Evolutionary conservation across 2,329 filamentous ascomycete species (phyloP).

Genomic region (Aureobasidium uvarum): DNA sequence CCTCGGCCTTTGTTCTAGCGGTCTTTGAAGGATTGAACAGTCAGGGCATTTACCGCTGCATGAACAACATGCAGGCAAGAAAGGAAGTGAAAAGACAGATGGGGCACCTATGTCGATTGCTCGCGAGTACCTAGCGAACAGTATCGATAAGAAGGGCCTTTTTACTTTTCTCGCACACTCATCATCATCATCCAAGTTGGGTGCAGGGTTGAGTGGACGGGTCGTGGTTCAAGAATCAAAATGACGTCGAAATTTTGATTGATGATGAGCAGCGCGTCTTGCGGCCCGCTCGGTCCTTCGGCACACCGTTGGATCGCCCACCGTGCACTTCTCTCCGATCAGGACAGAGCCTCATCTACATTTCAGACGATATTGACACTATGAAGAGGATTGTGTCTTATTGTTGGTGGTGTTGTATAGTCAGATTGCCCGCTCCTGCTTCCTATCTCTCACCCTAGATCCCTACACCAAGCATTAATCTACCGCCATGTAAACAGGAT

Average conservation of each 20-base stretch:
- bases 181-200: background rate
- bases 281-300: constrained; percentile 14
- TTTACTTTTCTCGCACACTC: background rate
- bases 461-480: background rate
- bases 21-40: background rate
- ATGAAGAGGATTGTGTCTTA: background rate
- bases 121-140: background rate
- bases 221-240: background rate
- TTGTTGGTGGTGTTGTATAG: background rate
- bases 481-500: background rate
- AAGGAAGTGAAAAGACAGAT: background rate
- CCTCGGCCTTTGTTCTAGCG: background rate
- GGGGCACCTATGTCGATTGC: background rate
- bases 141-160: constrained; percentile 9
- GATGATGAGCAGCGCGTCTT: constrained; percentile 23
- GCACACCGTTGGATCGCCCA: constrained; percentile 11
- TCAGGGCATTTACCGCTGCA: background rate
- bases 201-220: background rate
- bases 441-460: background rate
- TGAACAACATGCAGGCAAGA: background rate
- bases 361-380: background rate
- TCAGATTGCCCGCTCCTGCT: background rate
- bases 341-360: background rate
- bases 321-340: constrained; percentile 13
- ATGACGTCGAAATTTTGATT: constrained; percentile 3